A percentile compares a stretch with the other conserved stretches of the same genome.
phyloP scores from a whole-genome alignment of 208 protist genomes.

The Phytomonas serpens region DNA sequence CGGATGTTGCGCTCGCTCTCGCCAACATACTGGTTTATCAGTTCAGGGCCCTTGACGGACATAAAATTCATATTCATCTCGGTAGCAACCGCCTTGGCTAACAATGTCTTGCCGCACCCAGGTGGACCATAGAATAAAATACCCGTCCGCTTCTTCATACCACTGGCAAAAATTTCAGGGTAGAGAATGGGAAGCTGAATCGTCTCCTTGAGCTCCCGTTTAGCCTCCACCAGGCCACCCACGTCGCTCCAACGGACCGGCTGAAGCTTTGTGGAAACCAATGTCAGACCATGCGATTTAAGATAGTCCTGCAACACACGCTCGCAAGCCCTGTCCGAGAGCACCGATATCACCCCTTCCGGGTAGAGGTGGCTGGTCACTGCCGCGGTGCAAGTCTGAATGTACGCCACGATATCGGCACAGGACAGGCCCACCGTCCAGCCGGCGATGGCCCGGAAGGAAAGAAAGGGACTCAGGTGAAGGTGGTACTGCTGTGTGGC shows the following conservation, averaged over 20 bases:
- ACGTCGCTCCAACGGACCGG: conserved; percentile 87
- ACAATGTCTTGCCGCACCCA: conserved; percentile 92
- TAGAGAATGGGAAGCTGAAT: conserved; percentile 82
- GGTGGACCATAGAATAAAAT: conserved; percentile 91
- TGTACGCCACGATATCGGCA: conserved; percentile 50
- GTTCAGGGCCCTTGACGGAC: conserved; percentile 92
- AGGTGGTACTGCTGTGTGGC: conserved; percentile 13
- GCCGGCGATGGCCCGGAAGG: conserved; percentile 33
- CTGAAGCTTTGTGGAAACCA: conserved; percentile 81
- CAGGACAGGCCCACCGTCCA: conserved; percentile 71
- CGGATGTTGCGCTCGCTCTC: conserved; percentile 90
- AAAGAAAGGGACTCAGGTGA: conserved; percentile 49
- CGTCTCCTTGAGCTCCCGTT: conserved; percentile 73
- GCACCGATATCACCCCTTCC: conserved; percentile 27
- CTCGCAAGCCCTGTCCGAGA: conserved; percentile 52
- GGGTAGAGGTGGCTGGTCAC: neutral
- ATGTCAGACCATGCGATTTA: conserved; percentile 68
- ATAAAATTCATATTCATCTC: conserved; percentile 94
- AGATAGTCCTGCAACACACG: conserved; percentile 48
- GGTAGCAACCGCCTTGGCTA: conserved; percentile 91
- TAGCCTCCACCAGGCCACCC: conserved; percentile 86
- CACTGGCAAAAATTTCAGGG: conserved; percentile 67
- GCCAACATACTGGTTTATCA: conserved; percentile 93
- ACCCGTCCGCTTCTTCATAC: conserved; percentile 67
- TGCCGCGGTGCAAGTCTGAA: conserved; percentile 25